Evolutionary conservation across 371 early-diverging fungal genomes (phyloP).

Genomic region (Mortierella polycephala): DNA sequence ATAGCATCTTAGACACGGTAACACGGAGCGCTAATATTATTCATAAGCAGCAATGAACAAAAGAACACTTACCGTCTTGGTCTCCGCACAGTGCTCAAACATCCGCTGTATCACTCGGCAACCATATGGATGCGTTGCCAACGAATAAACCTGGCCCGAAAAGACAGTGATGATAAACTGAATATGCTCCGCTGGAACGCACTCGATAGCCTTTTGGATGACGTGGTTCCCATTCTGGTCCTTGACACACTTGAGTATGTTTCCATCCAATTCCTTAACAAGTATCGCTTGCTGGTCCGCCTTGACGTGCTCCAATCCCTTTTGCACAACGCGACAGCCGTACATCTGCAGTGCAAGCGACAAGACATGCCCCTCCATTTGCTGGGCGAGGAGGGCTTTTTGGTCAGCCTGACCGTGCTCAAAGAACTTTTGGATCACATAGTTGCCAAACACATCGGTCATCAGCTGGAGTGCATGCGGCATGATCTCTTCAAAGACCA

Average conservation of each 20-base stretch:
- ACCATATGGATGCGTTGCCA: slow-evolving; percentile 99
- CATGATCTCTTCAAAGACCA: slow-evolving; percentile 97
- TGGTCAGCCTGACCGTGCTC: slow-evolving; percentile 94
- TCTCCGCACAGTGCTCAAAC: slow-evolving; percentile 98
- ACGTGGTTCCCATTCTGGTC: slow-evolving; percentile 99
- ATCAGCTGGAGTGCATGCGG: slow-evolving; percentile 94
- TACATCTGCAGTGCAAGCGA: slow-evolving; percentile 98
- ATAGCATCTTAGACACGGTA: neutral
- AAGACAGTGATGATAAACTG: slow-evolving; percentile 98
- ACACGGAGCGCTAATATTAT: too few species aligned
- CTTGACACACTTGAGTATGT: slow-evolving; percentile 97
- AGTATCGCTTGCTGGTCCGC: slow-evolving; percentile 90
- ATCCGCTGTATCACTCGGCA: slow-evolving; percentile 99
- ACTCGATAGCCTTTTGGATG: slow-evolving; percentile 99
- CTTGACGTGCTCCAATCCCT: slow-evolving; percentile 93
- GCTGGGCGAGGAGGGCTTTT: slow-evolving; percentile 85
- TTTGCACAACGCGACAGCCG: slow-evolving; percentile 99
- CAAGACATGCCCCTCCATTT: slow-evolving; percentile 96
- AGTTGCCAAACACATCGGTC: slow-evolving; percentile 99
- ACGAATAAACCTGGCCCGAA: slow-evolving; percentile 93
- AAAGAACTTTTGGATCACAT: slow-evolving; percentile 99
- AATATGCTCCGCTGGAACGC: slow-evolving; percentile 93
- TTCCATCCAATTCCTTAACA: slow-evolving; percentile 92
- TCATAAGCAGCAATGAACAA: neutral
- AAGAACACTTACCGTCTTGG: slow-evolving; percentile 72